phyloP scores from a whole-genome alignment of 495 filamentous ascomycete genomes.

The Aspergillus cavernicola region DNA sequence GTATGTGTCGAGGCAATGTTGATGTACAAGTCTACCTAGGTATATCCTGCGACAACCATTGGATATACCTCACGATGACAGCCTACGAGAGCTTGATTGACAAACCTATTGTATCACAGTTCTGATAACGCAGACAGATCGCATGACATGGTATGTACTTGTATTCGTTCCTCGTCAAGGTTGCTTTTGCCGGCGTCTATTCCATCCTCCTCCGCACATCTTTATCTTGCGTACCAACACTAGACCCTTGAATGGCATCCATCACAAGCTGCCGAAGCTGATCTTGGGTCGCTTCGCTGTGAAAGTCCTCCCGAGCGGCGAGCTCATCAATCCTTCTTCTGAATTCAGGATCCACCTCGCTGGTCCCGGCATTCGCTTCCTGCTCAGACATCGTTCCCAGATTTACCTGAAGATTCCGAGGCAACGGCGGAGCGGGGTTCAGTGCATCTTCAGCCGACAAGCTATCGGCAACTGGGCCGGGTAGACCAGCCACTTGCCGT shows the following conservation, averaged over 20 bases:
- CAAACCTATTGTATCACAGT: too few relatives aligned
- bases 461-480: constrained; percentile 19
- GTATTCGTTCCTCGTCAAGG: constrained; percentile 1
- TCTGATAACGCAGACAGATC: too few relatives aligned
- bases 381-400: constrained; percentile 63
- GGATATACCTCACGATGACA: too few relatives aligned
- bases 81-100: too few relatives aligned
- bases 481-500: constrained; percentile 38
- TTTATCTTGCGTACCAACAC: constrained; percentile 48
- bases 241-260: constrained; percentile 60
- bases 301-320: constrained; percentile 67
- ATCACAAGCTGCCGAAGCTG: constrained; percentile 65
- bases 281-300: constrained; percentile 64
- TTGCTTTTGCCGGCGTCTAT: constrained; percentile 28
- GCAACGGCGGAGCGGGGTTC: constrained; percentile 51
- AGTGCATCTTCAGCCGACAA: constrained; percentile 25
- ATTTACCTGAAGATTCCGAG: constrained; percentile 63
- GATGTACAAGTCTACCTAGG: too few relatives aligned
- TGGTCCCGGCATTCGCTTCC: constrained; percentile 42
- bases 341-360: constrained; percentile 64
- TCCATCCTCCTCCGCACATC: constrained; percentile 60
- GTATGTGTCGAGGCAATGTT: too few relatives aligned
- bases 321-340: constrained; percentile 72
- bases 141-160: background rate
- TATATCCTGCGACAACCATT: too few relatives aligned